Base-by-base conservation (phyloP, 2,329 filamentous ascomycete species). In the Cladosporium sp. region DNA sequence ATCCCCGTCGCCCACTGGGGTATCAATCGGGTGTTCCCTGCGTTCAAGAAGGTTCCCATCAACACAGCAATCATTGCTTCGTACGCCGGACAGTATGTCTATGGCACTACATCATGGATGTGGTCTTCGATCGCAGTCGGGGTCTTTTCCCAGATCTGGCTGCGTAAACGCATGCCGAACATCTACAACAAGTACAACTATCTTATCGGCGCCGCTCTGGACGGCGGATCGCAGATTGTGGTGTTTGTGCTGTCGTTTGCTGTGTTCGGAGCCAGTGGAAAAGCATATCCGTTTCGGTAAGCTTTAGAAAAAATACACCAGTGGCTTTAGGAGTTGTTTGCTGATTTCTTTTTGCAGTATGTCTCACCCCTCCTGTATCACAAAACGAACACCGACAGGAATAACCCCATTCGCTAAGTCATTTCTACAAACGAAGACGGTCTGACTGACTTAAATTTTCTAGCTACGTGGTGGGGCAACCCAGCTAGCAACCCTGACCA, bases 181-280 rank as follows among this genome's bases (percentile, higher is more conserved):
- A 58, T 66, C 26, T 66, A 66, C 35, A 66, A 66, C 64, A 66
- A 66, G 23, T 66, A 66, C 59, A 66, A 66, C 50, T 66, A 66
- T 21, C 52, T 66, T 14, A 66, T 66, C 26, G 64, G 64, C 23
- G 64, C 64, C 6, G 64, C 58, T 12, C 59, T 66, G 31, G 64
- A 66, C 49, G 64, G 64, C 29, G 64, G 64, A 2, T 66, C 64
- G 40, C 64, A 66, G 50, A 63, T 66, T 40, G 64, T 66, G 31
- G 57, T 66, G 26, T 66, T 66, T 21, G 33, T 66, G 3, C 37
- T 66, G 18, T 66, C 64, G 18, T 66, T 66, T 21, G 64, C 64
- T 23, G 64, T 66, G 4, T 66, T 67, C 44, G 65, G 65, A n/a
- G 65, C 61, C 11, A 67, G 65, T 61, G 65, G 65, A 12, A 64